These are phyloP conservation scores for Thielaviopsis ethacetica DNA, from an alignment of 2,329 filamentous ascomycete species.

Conservation along the genomic window DNA sequence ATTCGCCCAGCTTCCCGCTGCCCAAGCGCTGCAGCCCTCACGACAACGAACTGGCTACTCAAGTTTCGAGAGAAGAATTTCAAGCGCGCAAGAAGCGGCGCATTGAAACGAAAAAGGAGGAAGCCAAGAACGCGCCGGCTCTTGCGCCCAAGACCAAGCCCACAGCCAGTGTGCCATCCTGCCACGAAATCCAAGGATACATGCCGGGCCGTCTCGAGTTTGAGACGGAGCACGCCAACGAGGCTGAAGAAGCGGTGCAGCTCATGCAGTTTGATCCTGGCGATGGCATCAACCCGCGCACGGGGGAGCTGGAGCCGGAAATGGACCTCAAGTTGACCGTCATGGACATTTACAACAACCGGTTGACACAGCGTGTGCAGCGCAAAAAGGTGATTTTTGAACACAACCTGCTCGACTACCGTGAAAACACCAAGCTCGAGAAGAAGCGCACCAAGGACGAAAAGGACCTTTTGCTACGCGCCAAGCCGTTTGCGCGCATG, in stretches of 20 bases:
- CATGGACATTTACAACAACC: conserved; percentile 94
- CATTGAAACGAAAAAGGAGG: conserved; percentile 83
- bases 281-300: conserved; percentile 72
- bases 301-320: conserved; percentile 79
- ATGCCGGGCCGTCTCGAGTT: conserved; percentile 97
- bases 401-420: conserved; percentile 82
- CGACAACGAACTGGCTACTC: conserved; percentile 61
- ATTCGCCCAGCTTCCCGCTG: conserved; percentile 70
- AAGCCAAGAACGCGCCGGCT: conserved; percentile 66
- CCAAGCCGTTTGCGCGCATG: conserved; percentile 90
- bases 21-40: conserved; percentile 72
- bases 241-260: conserved; percentile 94
- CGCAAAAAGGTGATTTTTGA: conserved; percentile 95
- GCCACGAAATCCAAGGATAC: conserved; percentile 95
- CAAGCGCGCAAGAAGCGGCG: conserved; percentile 81
- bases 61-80: conserved; percentile 80
- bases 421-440: conserved; percentile 74
- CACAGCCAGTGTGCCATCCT: conserved; percentile 84
- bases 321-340: conserved; percentile 96
- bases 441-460: conserved; percentile 97
- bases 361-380: conserved; percentile 78
- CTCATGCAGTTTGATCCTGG: conserved; percentile 97
- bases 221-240: conserved; percentile 93
- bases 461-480: conserved; percentile 74
- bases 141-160: conserved; percentile 88